Evolutionary conservation across 805 yeast genomes (phyloP).

Genomic region (Candida berthetii): DNA sequence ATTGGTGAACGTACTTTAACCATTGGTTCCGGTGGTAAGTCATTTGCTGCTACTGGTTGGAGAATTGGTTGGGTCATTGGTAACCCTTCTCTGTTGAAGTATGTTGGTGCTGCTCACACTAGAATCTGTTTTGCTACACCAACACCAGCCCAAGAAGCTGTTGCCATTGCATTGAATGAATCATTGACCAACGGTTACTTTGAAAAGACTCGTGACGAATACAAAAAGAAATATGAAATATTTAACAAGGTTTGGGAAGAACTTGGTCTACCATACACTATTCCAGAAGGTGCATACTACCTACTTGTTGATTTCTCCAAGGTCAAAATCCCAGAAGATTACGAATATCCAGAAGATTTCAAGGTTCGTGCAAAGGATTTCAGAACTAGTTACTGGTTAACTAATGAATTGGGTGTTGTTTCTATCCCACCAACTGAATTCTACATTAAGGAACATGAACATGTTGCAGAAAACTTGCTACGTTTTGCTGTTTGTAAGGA

Average conservation of each 20-base stretch:
- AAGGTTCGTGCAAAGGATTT: conserved; percentile 73
- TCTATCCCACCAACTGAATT: conserved; percentile 98
- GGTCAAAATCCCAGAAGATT: conserved; percentile 71
- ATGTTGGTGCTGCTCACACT: conserved; percentile 85
- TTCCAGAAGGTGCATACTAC: conserved; percentile 92
- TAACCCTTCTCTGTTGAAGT: conserved; percentile 70
- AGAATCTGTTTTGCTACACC: conserved; percentile 91
- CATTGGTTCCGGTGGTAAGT: conserved; percentile 96
- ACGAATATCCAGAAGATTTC: conserved; percentile 67
- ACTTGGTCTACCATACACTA: conserved; percentile 81
- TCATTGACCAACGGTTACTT: conserved; percentile 66
- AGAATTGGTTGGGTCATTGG: conserved; percentile 96
- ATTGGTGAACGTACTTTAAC: conserved; percentile 74
- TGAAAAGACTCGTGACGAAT: conserved; percentile 59
- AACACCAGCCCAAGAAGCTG: conserved; percentile 89
- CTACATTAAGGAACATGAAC: conserved; percentile 61
- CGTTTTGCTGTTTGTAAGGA: conserved; percentile 97
- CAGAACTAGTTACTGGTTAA: conserved; percentile 86
- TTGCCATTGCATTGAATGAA: conserved; percentile 64
- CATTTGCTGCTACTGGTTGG: conserved; percentile 99
- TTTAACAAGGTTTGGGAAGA: conserved; percentile 80
- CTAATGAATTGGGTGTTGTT: conserved; percentile 88
- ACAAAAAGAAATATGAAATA: conserved; percentile 64
- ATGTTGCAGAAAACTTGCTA: conserved; percentile 74
- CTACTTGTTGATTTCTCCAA: conserved; percentile 82